A percentile compares a stretch with the other conserved stretches of the same genome.
Evolutionary conservation across 2,329 filamentous ascomycete genomes (phyloP).

Genomic region (Colletotrichum kahawae): DNA sequence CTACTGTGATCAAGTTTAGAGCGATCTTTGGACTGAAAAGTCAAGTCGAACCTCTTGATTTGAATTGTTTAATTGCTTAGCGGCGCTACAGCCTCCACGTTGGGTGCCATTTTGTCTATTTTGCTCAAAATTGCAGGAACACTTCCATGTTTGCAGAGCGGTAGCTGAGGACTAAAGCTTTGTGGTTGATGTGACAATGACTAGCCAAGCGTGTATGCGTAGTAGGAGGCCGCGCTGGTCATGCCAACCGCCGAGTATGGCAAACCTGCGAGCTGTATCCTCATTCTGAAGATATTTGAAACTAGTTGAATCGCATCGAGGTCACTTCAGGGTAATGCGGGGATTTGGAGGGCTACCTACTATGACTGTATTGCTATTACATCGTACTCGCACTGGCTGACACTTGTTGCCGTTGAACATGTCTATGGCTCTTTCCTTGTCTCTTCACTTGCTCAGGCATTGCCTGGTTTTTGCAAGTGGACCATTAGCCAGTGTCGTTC

Average conservation of each 20-base stretch:
- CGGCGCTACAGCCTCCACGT: too few species aligned
- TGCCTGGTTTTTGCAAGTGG: neutral
- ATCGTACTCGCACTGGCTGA: neutral
- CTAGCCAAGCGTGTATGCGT: neutral
- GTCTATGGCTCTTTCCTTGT: neutral
- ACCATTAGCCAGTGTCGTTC: neutral
- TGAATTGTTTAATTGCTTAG: too few species aligned
- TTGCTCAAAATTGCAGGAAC: neutral
- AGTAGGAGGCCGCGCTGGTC: neutral
- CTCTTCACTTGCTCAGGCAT: neutral
- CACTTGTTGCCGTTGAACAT: neutral
- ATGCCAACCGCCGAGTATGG: neutral
- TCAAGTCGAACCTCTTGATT: too few species aligned
- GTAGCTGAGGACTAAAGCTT: neutral
- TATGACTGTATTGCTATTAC: neutral
- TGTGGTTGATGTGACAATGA: neutral
- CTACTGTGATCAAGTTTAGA: too few species aligned
- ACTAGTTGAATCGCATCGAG: neutral
- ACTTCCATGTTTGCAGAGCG: fast-evolving
- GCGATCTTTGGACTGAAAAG: too few species aligned
- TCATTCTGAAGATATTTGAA: neutral
- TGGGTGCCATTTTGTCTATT: neutral
- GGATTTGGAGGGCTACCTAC: neutral
- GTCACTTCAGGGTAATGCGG: neutral
- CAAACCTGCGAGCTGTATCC: neutral